Evolutionary conservation across 495 filamentous ascomycete genomes (phyloP), one percentile per base, ranked within the genome.

Genomic region (Lasiosphaeria hispida): DNA sequence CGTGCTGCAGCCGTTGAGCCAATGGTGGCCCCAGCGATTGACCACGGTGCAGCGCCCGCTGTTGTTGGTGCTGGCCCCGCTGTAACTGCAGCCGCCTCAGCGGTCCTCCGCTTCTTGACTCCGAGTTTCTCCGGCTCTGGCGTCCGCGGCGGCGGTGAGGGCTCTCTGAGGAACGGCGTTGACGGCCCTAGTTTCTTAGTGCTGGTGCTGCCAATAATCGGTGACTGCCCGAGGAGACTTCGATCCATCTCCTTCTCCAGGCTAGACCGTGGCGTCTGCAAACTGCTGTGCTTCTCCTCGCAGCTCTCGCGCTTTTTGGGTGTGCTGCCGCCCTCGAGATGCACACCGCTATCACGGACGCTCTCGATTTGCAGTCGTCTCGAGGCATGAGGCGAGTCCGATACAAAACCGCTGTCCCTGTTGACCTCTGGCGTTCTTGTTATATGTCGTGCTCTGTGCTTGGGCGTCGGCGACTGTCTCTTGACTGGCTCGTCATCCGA

Each of bases 291-390:
- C 79, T 82, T 48, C 80, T 73, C 18, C 14, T 30, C 39, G 23
- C 40, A 30, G 14, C 43, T 41, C 33, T 63, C 57, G 7, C 63
- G 65, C 39, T 59, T 45, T 34, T 34, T 30, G 14, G 43, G 58
- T 36, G 58, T 62, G 55, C 54, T 48, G 49, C 13, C 23, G 57
- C 55, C 19, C 61, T 60, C 10, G 61, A 80, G 67, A 62, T 81
- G 74, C 15, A 83, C 72, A 36, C 79, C 81, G 65, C 81, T 83
- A 57, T 83, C 81, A 1, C 79, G 78, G 33, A 69, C 63, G 30
- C 66, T 63, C 19, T 76, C 64, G 49, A 23, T 51, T 69, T 45
- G 58, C 59, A 60, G 42, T 37, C 58, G 65, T 34, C 65, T 69
- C 35, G 69, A 61, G n/a, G 66, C 66, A 48, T 69, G 68, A 30